A percentile compares a stretch with the other conserved stretches of the same genome.
Evolutionary conservation across 371 early-diverging fungal genomes (phyloP).

Genomic region (Mortierella sp.): DNA sequence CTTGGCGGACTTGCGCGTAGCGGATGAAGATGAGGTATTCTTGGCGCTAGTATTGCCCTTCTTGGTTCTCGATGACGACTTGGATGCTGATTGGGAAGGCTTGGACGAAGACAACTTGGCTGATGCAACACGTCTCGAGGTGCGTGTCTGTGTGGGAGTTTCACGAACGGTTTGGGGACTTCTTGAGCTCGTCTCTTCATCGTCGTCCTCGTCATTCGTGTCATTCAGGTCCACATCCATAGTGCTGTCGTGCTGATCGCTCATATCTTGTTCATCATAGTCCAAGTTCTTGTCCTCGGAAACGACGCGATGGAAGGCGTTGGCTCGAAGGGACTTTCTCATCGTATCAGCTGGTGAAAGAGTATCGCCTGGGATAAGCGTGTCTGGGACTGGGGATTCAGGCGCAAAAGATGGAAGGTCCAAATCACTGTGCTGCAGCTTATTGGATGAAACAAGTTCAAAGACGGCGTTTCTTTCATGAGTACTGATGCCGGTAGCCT

Average conservation of each 20-base stretch:
- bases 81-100: slow-evolving; percentile 2
- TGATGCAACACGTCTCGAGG: slow-evolving; percentile 15
- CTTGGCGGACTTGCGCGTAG: not conserved
- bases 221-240: slow-evolving; percentile 36
- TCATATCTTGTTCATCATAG: slow-evolving; percentile 20
- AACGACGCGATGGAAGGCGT: slow-evolving; percentile 41
- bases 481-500: slow-evolving; percentile 9
- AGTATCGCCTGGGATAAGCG: slow-evolving; percentile 25
- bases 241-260: slow-evolving; percentile 18
- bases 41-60: not conserved
- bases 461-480: slow-evolving; percentile 23
- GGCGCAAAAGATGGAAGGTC: slow-evolving; percentile 28
- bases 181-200: slow-evolving; percentile 6
- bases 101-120: slow-evolving; percentile 11
- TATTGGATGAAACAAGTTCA: slow-evolving; percentile 18
- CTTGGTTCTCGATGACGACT: slow-evolving; percentile 9
- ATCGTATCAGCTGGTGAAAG: slow-evolving; percentile 7
- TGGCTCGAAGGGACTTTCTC: slow-evolving; percentile 25
- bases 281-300: not conserved
- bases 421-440: slow-evolving; percentile 33
- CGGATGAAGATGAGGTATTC: not conserved
- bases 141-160: slow-evolving; percentile 6
- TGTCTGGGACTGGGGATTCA: slow-evolving; percentile 24
- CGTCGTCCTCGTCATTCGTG: slow-evolving; percentile 18
- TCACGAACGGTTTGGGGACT: slow-evolving; percentile 4